Base-by-base conservation (phyloP, 129 eudicot species). In the Saposhnikovia divaricata region DNA sequence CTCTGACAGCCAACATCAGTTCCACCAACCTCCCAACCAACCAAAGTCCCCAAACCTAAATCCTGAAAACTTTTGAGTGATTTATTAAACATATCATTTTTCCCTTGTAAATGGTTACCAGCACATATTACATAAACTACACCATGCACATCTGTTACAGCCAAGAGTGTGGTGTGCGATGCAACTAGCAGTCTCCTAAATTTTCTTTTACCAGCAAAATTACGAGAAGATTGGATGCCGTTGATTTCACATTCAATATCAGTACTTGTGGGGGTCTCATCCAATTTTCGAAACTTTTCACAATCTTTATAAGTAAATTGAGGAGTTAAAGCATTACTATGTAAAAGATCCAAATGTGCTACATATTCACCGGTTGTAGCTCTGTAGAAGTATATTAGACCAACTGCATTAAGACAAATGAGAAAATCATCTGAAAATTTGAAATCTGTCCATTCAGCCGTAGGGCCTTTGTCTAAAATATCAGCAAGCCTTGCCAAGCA, bases 21-120 rank as follows among this genome's bases (percentile, higher is more conserved):
- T 84, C 90, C 90, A 82, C 94, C 98, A 74, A 84, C 87, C 86
- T 75, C 92, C 97, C 96, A 95, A 73, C 89, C 89, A 82, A 84
- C 87, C 84, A 95, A 77, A 59, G 90, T 37, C 80, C 90, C 91
- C 82, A 83, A 73, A 81, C 84, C 82, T 57, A 84, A 72, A 78
- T 89, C 77, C 78, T 86, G 84, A 80, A 74, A 77, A 39, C 83
- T 81, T 77, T 88, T 83, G 23, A 88, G 78, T 37, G 80, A 76
- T 46, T 82, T 83, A 80, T 88, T 87, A 80, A 79, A 63, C 76
- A 85, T 59, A 65, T 75, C 65, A 65, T 82, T 77, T 75, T 83
- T 83, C 34, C 69, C 86, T 42, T 79, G 85, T 50, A 90, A 37
- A 83, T 86, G 86, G 37, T 90, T 88, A 46, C 74, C 89, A 46